Percentiles rank a stretch among this genome's conserved stretches.
Evolutionary conservation across 176 grass and related monocot genomes (phyloP).

Genomic region (Tuctoria greenei): DNA sequence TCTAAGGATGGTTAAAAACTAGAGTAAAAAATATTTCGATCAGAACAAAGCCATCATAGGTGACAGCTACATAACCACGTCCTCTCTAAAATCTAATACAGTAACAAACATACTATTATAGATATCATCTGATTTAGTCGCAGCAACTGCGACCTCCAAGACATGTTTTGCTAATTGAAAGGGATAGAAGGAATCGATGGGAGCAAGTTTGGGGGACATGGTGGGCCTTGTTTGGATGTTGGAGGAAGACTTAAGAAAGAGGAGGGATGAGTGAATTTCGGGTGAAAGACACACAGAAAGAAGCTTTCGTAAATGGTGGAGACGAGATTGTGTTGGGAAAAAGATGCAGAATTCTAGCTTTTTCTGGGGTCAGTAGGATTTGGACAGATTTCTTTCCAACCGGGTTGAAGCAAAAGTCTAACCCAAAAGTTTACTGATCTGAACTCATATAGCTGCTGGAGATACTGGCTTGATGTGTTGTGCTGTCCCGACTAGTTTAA

Average conservation of each 20-base stretch:
- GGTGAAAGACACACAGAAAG: conserved; percentile 42
- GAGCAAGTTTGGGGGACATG: conserved; percentile 47
- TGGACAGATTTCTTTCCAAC: conserved; percentile 61
- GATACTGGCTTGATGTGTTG: conserved; percentile 27
- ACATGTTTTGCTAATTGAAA: conserved; percentile 50
- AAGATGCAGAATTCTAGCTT: conserved; percentile 45
- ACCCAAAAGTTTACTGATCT: conserved; percentile 42
- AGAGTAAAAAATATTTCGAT: conserved; percentile 28
- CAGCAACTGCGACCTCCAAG: conserved; percentile 6
- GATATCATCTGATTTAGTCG: conserved; percentile 24
- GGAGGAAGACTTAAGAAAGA: conserved; percentile 59
- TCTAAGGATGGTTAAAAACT: conserved; percentile 46
- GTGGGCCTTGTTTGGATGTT: conserved; percentile 68
- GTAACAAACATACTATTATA: conserved; percentile 22
- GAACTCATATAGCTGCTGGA: conserved; percentile 47
- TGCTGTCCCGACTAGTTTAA: conserved; percentile 28
- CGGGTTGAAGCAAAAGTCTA: conserved; percentile 46
- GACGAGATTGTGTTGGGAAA: conserved; percentile 55
- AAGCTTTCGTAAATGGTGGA: conserved; percentile 63
- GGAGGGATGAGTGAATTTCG: conserved; percentile 42
- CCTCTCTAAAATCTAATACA: conserved; percentile 27
- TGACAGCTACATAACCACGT: conserved; percentile 48
- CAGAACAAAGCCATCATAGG: conserved; percentile 32
- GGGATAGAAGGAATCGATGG: conserved; percentile 38
- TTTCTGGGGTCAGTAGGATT: conserved; percentile 62